Conservation (phyloP, 1,284 basidiomycete genomes). For the Wallemia mellicola region DNA sequence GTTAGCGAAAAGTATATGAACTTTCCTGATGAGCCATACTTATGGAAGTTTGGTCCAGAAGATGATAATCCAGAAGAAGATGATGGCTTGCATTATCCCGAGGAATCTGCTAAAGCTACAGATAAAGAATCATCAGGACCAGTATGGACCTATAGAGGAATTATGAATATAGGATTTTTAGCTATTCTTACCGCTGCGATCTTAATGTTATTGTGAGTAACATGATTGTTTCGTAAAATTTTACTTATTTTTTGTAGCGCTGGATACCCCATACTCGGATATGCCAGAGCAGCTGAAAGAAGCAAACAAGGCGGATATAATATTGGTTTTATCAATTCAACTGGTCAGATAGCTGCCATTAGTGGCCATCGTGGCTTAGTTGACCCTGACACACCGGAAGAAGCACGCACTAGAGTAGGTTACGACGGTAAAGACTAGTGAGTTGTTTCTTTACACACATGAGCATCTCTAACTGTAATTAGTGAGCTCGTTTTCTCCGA, state of each 20-base stretch:
- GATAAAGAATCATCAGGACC: neutral
- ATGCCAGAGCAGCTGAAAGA: constrained; percentile 14
- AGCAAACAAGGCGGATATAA: constrained; percentile 23
- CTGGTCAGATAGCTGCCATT: constrained; percentile 20
- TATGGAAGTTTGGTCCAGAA: neutral
- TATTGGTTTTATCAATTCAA: constrained; percentile 35
- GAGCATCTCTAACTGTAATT: neutral
- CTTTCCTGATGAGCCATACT: neutral
- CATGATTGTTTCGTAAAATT: neutral
- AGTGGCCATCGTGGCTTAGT: constrained; percentile 17
- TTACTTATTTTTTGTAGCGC: neutral
- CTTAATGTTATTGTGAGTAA: neutral
- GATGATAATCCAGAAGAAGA: neutral
- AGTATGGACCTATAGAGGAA: neutral
- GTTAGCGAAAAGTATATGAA: neutral
- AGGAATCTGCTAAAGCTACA: neutral
- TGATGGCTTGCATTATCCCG: neutral
- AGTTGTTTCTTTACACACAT: neutral
- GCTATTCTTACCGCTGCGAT: neutral
- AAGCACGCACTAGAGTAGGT: constrained; percentile 24
- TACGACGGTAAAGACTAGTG: constrained; percentile 21
- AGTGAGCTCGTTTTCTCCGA: constrained; percentile 49
- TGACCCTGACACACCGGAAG: constrained; percentile 36
- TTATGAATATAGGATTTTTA: constrained; percentile 19
- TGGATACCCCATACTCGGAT: constrained; percentile 29